A percentile compares a stretch with the other conserved stretches of the same genome.
These are phyloP conservation scores for Pistacia vera DNA, from an alignment of 345 rosid genomes.

Conservation along the genomic window DNA sequence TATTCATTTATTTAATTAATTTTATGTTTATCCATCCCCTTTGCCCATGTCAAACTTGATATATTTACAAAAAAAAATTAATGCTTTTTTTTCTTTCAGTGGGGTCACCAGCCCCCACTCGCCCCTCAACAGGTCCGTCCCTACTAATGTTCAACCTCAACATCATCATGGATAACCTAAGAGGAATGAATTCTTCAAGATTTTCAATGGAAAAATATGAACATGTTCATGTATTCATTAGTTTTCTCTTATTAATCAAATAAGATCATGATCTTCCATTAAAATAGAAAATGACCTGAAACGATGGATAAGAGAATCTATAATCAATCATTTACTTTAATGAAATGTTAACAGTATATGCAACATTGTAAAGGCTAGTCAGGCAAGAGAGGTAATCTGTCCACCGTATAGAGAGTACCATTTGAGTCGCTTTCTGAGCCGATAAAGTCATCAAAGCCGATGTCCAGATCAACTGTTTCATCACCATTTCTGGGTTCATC, in stretches of 20 bases:
- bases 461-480: constrained; percentile 29
- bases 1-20: too few relatives aligned
- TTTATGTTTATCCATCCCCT: too few relatives aligned
- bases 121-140: too few relatives aligned
- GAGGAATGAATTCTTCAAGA: neutral
- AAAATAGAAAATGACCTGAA: too few relatives aligned
- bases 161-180: neutral
- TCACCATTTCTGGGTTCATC: constrained; percentile 24
- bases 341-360: neutral
- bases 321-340: neutral
- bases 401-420: constrained; percentile 38
- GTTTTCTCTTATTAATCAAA: neutral
- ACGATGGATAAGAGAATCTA: neutral
- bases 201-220: too few relatives aligned
- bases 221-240: neutral
- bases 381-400: constrained; percentile 62
- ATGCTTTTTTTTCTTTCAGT: too few relatives aligned
- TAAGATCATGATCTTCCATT: neutral
- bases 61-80: too few relatives aligned
- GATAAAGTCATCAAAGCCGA: constrained; percentile 29
- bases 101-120: too few relatives aligned
- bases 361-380: constrained; percentile 28
- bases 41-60: too few relatives aligned
- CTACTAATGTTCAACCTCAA: neutral
- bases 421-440: constrained; percentile 27